Evolutionary conservation across 805 yeast genomes (phyloP), one percentile per base, ranked within the genome.

Genomic region (Jamesozyma piceae): DNA sequence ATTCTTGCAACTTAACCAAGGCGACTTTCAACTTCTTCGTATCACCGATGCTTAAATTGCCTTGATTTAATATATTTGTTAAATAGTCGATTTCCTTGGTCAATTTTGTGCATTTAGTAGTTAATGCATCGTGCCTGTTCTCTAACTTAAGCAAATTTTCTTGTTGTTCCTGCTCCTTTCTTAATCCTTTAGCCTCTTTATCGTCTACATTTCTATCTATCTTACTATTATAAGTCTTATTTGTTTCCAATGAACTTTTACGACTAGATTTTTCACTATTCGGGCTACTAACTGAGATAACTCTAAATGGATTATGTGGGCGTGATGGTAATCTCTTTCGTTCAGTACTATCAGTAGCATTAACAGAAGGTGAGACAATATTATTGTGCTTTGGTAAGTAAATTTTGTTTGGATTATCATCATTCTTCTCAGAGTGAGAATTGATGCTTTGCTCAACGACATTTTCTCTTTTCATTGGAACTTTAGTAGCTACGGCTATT

Each of bases 61-160:
- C 66, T 35, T 63, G 57, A 9, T 57, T 59, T n/a, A 62, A 57
- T 46, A 69, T 49, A 11, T 55, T 54, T 19, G 52, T 50, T 32
- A 69, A 45, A 46, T 68, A 68, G 17, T 51, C 53, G 18, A 69
- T 68, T 44, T 69, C 73, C 35, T 57, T 63, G 18, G 60, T 56
- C 15, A 69, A 43, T 44, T 68, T 69, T 5, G 49, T 46, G 42
- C 68, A 65, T 46, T 68, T 68, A 20, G 43, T 43, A 1, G 58
- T 49, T 17, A 68, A 49, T 26, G 63, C 57, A 14, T 57, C 61
- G 34, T 66, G 60, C 24, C 57, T 55, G 17, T 47, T 48, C 41
- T 67, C 65, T 20, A 68, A 43, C 10, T 54, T 45, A 11, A 57
- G 54, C 9, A 51, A 24, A 15, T 44, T 43, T 3, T 47, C 49